phyloP scores from a whole-genome alignment of 192 early-diverging fungal species.

The Gaertneriomyces semiglobifer region DNA sequence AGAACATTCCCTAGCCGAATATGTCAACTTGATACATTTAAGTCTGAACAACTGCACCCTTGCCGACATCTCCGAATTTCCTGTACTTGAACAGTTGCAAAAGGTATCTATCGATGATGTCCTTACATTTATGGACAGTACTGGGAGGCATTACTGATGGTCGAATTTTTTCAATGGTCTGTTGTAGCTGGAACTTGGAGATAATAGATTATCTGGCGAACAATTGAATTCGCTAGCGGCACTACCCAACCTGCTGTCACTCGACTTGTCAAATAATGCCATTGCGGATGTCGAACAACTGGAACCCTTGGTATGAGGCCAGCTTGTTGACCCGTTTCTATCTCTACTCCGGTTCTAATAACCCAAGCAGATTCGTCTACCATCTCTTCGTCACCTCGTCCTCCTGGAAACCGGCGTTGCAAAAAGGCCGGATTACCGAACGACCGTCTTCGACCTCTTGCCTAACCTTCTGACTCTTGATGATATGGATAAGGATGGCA shows the following conservation, averaged over 20 bases:
- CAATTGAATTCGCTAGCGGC: neutral
- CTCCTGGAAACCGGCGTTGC: conserved; percentile 19
- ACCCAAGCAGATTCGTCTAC: conserved; percentile 8
- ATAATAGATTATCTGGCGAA: conserved; percentile 17
- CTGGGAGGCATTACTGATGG: neutral
- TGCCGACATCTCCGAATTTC: conserved; percentile 1
- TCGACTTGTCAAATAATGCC: conserved; percentile 18
- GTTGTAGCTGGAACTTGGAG: conserved; percentile 21
- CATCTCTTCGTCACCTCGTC: conserved; percentile 9
- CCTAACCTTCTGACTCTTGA: conserved; percentile 15
- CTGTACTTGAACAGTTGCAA: neutral
- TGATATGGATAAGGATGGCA: conserved; percentile 19
- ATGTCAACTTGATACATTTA: conserved; percentile 13
- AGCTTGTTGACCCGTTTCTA: no score
- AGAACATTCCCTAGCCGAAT: conserved; percentile 2
- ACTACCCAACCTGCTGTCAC: neutral
- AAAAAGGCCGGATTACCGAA: neutral
- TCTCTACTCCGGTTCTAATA: neutral
- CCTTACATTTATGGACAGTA: neutral
- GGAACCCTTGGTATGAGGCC: conserved; percentile 10
- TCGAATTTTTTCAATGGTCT: neutral
- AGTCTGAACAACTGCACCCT: conserved; percentile 20
- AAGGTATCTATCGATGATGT: neutral
- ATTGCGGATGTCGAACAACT: conserved; percentile 6
- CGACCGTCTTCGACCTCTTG: conserved; percentile 7